A percentile compares a stretch with the other conserved stretches of the same genome.
Conservation (phyloP, 177 flowering plant genomes). For the Vitis hybrid region DNA sequence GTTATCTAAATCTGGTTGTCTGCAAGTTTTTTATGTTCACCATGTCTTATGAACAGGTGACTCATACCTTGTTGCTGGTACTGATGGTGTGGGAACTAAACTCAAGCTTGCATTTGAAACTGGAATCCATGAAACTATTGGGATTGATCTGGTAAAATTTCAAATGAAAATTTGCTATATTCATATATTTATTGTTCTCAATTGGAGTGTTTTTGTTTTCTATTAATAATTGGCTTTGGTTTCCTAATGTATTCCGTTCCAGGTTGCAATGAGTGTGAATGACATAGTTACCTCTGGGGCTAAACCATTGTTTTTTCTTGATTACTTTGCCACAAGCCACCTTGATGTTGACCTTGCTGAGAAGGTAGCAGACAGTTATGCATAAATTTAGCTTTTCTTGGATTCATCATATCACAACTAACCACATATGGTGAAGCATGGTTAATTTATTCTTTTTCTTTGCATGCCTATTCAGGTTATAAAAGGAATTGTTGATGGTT, state of each 20-base stretch:
- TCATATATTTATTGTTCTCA: too few relatives aligned
- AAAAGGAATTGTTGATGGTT: conserved; percentile 92
- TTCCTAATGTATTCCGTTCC: conserved; percentile 13
- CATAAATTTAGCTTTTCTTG: not conserved
- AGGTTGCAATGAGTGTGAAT: conserved; percentile 99
- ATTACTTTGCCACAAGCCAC: conserved; percentile 91
- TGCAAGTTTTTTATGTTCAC: too few relatives aligned
- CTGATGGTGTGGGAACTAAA: conserved; percentile 98
- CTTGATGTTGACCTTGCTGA: conserved; percentile 99
- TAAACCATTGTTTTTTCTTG: conserved; percentile 90
- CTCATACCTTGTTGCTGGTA: conserved; percentile 95
- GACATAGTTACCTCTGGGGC: conserved; percentile 98
- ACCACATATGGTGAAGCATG: not conserved
- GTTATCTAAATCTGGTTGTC: too few relatives aligned
- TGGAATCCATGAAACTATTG: conserved; percentile 92
- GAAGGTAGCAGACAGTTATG: conserved; percentile 46
- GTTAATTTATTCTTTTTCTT: not conserved
- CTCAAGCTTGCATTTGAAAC: conserved; percentile 96
- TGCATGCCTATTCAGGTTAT: conserved; percentile 54
- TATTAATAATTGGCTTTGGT: not conserved
- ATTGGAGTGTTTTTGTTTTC: not conserved
- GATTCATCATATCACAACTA: too few relatives aligned
- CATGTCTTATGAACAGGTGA: conserved; percentile 53
- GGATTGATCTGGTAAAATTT: conserved; percentile 83
- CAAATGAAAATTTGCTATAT: not conserved